Conservation (phyloP, 2,329 filamentous ascomycete species). For the Neofusicoccum parvum region DNA sequence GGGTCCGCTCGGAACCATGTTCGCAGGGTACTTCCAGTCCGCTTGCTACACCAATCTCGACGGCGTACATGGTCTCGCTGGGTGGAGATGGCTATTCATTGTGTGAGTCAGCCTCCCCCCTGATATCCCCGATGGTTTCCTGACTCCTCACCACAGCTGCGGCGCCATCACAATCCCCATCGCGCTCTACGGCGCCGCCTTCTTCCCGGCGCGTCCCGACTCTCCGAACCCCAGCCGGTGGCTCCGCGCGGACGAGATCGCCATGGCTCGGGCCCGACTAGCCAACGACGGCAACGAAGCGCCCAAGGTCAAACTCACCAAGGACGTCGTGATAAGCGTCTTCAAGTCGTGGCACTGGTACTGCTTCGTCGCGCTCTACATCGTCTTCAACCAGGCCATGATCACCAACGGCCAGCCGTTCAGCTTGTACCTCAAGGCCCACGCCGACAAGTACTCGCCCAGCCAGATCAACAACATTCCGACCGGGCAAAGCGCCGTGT, state of each 20-base stretch:
- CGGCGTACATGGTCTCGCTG: constrained; percentile 18
- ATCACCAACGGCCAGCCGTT: constrained; percentile 7
- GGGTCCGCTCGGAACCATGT: constrained; percentile 19
- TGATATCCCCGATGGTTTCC: background rate
- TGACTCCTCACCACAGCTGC: background rate
- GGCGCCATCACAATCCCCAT: constrained; percentile 30
- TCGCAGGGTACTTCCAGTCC: constrained; percentile 22
- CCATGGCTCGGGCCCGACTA: background rate
- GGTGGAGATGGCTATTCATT: constrained; percentile 13
- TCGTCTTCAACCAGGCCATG: constrained; percentile 19
- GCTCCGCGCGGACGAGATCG: background rate
- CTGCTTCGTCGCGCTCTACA: background rate
- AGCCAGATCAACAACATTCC: constrained; percentile 12
- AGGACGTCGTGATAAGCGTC: background rate
- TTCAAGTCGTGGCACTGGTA: constrained; percentile 11
- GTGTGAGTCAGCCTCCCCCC: background rate
- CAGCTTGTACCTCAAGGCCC: background rate
- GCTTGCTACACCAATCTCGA: constrained; percentile 28
- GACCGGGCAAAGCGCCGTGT: constrained; percentile 1
- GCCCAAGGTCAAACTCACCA: background rate
- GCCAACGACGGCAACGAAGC: background rate
- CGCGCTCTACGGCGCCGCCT: constrained; percentile 29
- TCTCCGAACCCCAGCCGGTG: background rate
- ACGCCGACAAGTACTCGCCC: background rate
- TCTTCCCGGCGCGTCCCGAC: constrained; percentile 25